Evolutionary conservation across 345 rosid species (phyloP), one percentile per base, ranked within the genome.

Genomic region (Erucastrum elatum): DNA sequence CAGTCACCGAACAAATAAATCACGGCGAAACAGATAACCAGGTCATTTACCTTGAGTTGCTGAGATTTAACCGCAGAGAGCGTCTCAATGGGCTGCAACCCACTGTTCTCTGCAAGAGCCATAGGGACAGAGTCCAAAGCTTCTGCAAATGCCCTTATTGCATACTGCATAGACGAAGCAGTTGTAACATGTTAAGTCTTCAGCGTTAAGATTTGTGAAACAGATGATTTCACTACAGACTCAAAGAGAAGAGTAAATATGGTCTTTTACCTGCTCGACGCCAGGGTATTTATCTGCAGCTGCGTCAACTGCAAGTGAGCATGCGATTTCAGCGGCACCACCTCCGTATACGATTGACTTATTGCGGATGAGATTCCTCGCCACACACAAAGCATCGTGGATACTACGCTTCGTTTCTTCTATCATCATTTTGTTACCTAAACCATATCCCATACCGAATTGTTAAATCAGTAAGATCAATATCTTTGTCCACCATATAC

Each of bases 91-190:
- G 99, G 98, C 77, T 93, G 97, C 79, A 91, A 87, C 39, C 99
- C 99, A 63, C 98, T 93, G 79, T 96, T 96, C 81, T 96, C 98
- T 6, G 99, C 99, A 37, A 95, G 97, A 13, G 99, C 97, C 99
- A 90, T 90, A 0, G 98, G 92, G 65, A 95, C 68, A 12, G 88
- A 77, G 80, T 95, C 99, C 82, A 96, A 77, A 65, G 97, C 96
- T 86, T 96, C 99, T 34, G 93, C 98, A 59, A 93, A 93, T 55
- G 92, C 98, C 75, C 96, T 84, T 46, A 96, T 89, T 49, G 97
- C 98, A 84, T 95, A 93, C 99, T 93, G 93, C 84, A 81, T 34
- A 66, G 13, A 59, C 17, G 15, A 60, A 41, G 64, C 56, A 49
- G 17, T 49, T 49, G 7, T 11, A 46, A 46, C 16, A 46, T 12